A percentile compares a stretch with the other conserved stretches of the same genome.
Conservation (phyloP, 805 yeast genomes). For the Yamadazyma olivae region DNA sequence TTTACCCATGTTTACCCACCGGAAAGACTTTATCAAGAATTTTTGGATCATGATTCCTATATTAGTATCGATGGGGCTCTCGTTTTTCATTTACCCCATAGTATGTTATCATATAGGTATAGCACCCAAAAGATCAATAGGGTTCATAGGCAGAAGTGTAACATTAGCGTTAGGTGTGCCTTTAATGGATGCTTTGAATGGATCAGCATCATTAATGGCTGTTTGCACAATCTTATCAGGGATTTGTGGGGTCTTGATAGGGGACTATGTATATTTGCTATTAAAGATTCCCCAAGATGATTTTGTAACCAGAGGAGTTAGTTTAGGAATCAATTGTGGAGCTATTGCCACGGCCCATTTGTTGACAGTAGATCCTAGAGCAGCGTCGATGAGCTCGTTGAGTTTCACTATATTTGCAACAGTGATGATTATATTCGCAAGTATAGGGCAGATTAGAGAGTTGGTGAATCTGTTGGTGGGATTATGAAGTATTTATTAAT, state of each 20-base stretch:
- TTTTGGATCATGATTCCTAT: constrained; percentile 62
- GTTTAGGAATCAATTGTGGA: constrained; percentile 75
- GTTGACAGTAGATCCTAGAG: constrained; percentile 67
- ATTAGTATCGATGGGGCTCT: constrained; percentile 49
- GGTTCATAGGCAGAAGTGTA: constrained; percentile 76
- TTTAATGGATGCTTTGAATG: constrained; percentile 60
- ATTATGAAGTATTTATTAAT: too few relatives aligned
- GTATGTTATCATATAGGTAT: constrained; percentile 65
- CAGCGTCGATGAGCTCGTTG: constrained; percentile 74
- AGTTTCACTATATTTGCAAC: constrained; percentile 74
- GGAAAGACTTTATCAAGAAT: constrained; percentile 59
- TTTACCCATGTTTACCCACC: constrained; percentile 72
- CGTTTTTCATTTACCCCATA: constrained; percentile 70
- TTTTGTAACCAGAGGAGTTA: constrained; percentile 72
- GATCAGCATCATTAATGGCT: constrained; percentile 70
- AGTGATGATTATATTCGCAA: constrained; percentile 64
- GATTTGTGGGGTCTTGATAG: constrained; percentile 66
- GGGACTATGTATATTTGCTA: constrained; percentile 50
- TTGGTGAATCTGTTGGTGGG: constrained; percentile 15
- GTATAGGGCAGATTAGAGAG: constrained; percentile 41
- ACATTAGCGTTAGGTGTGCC: constrained; percentile 82
- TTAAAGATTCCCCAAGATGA: constrained; percentile 58
- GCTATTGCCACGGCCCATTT: constrained; percentile 82
- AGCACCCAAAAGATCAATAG: constrained; percentile 56
- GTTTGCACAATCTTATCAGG: constrained; percentile 78